phyloP scores from a whole-genome alignment of 2,329 filamentous ascomycete species.

The Aspergillus piperis region DNA sequence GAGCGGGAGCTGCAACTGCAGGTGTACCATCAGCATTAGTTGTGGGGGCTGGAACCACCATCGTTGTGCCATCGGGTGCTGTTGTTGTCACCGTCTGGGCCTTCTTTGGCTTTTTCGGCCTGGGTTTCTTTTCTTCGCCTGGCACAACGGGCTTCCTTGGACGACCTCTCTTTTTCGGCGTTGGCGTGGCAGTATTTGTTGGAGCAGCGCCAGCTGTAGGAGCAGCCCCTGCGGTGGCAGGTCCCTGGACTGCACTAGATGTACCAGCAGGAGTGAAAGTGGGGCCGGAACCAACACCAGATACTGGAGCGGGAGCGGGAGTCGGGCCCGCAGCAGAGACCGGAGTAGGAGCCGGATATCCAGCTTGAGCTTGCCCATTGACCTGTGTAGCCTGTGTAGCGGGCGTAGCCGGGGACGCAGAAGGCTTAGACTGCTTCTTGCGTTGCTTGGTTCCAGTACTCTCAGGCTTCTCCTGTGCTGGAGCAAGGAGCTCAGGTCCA shows the following conservation, averaged over 20 bases:
- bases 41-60: conserved; percentile 10
- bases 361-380: conserved; percentile 17
- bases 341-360: conserved; percentile 5
- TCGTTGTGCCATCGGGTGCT: conserved; percentile 7
- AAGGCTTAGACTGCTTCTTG: conserved; percentile 14
- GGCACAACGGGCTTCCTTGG: conserved; percentile 29
- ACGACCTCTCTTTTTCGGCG: conserved; percentile 32
- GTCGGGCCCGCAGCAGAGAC: not conserved
- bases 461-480: conserved; percentile 13
- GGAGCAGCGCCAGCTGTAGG: not conserved
- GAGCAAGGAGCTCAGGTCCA: conserved; percentile 2
- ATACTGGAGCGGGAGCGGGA: not conserved
- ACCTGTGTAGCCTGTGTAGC: conserved; percentile 14
- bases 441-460: conserved; percentile 12
- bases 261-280: not conserved
- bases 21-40: conserved; percentile 13
- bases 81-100: conserved; percentile 25
- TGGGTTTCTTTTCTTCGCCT: conserved; percentile 23
- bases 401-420: conserved; percentile 9
- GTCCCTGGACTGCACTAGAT: not conserved
- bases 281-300: not conserved
- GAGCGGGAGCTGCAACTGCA: conserved; percentile 1
- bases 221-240: not conserved
- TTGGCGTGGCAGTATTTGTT: conserved; percentile 1
- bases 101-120: conserved; percentile 20